Evolutionary conservation across 495 filamentous ascomycete species (phyloP).

Genomic region (Talaromyces ruber): DNA sequence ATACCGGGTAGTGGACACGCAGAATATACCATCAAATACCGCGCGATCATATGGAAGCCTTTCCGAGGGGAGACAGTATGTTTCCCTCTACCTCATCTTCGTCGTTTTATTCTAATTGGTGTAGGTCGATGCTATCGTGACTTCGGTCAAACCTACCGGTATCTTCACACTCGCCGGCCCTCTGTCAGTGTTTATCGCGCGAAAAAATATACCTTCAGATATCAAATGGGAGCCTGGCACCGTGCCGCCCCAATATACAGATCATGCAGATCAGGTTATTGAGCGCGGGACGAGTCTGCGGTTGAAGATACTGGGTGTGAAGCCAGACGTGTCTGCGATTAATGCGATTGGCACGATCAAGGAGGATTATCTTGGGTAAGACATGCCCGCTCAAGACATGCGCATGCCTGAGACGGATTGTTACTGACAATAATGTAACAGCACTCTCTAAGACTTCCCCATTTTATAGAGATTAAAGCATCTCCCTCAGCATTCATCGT

Average conservation of each 20-base stretch:
- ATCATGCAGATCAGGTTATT: constrained; percentile 86
- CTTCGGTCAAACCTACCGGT: constrained; percentile 79
- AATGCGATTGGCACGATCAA: constrained; percentile 97
- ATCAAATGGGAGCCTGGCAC: constrained; percentile 91
- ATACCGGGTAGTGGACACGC: constrained; percentile 82
- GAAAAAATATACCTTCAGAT: constrained; percentile 84
- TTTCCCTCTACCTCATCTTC: not conserved
- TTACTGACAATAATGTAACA: not conserved
- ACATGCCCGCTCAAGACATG: too few species aligned
- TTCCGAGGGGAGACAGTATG: constrained; percentile 94
- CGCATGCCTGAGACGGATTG: not conserved
- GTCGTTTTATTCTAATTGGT: not conserved
- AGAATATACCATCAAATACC: constrained; percentile 90
- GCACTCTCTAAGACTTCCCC: not conserved
- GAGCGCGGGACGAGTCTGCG: constrained; percentile 89
- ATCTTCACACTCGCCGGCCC: constrained; percentile 91
- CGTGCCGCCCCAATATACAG: constrained; percentile 73
- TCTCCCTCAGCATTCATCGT: not conserved
- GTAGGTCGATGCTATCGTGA: constrained; percentile 86
- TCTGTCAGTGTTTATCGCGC: constrained; percentile 79
- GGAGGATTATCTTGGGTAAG: constrained; percentile 59
- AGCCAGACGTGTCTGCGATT: constrained; percentile 86
- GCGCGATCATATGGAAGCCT: constrained; percentile 92
- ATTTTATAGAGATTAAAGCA: not conserved
- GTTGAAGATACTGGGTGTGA: constrained; percentile 84